Base-by-base conservation (phyloP, 2,329 filamentous ascomycete genomes). In the Colletotrichum neosansevieriae region DNA sequence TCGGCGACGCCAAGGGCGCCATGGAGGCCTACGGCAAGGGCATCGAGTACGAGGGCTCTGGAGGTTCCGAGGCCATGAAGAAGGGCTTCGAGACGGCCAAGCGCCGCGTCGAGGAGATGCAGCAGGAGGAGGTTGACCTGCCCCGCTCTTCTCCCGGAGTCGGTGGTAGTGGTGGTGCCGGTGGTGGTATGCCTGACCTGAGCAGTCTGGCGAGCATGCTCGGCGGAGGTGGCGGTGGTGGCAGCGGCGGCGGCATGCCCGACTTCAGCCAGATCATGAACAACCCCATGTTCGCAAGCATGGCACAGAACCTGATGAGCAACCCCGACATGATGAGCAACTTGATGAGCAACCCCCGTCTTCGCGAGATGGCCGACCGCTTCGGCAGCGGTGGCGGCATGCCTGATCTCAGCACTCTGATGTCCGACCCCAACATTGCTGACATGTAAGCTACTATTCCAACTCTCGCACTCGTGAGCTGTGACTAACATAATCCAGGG, bases 261-360 rank as follows among this genome's bases (percentile, higher is more conserved):
- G 95, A 98, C 79, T 84, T 99, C 24, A 82, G 89, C 71, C 88
- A 89, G 71, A 90, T 99, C 79, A 97, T 98, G 94, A 94, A 85
- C 85, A 99, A 98, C 84, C 96, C 96, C 63, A 98, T 98, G 96
- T 97, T 99, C 83, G 89, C 94, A 58, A 92, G 88, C 82, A 98
- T 98, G 94, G 96, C 96, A 4, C 94, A 98, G 84, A 97, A 93
- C 80, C 82, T 99, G 63, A 98, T 98, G 96, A 93, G 90, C 82
- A 98, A 99, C 83, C 96, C 96, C 0, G 93, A 97, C 10, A 89
- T 94, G 84, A 92, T 98, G 89, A 88, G 85, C 78, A 96, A 94
- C 79, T 82, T 99, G 67, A 97, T 99, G 94, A 94, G 85, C 85
- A 98, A 99, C 84, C 96, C 96, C 3, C 88, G 91, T 70, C 83